Conservation (phyloP, 116 monocot genomes). For the Posidonia oceanica region DNA sequence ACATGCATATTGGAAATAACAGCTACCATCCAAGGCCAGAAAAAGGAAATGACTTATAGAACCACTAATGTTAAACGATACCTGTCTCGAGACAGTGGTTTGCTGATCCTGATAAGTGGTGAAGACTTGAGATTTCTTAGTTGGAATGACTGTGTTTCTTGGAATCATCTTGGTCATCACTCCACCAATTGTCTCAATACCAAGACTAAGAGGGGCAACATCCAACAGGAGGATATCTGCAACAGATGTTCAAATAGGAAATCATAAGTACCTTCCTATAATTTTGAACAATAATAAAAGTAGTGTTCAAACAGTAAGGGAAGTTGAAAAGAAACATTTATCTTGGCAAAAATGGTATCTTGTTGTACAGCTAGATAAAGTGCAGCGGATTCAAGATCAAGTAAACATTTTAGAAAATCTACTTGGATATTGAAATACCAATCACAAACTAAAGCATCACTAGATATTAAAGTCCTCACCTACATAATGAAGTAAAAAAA, state of each 20-base stretch:
- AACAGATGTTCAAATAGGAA: neutral
- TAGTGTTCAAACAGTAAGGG: no score
- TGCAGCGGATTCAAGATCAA: no score
- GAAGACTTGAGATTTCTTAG: slow-evolving; percentile 57
- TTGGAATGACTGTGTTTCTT: slow-evolving; percentile 56
- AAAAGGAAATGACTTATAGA: no score
- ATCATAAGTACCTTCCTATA: no score
- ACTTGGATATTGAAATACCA: no score
- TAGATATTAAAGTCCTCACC: slow-evolving; percentile 81
- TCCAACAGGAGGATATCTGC: slow-evolving; percentile 55
- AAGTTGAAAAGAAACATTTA: no score
- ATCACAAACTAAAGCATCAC: no score
- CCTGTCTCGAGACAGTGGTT: slow-evolving; percentile 48
- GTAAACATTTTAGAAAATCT: no score
- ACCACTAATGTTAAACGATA: neutral
- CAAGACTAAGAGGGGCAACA: slow-evolving; percentile 51
- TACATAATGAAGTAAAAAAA: slow-evolving; percentile 7
- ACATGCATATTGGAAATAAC: neutral
- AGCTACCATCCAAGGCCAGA: no score
- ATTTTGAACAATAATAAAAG: no score
- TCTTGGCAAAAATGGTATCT: no score
- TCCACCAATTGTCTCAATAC: slow-evolving; percentile 60
- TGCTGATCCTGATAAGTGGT: slow-evolving; percentile 58
- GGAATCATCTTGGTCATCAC: slow-evolving; percentile 69
- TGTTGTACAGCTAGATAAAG: no score